Conservation (phyloP, 2,329 filamentous ascomycete genomes). For the Phoma sp. region DNA sequence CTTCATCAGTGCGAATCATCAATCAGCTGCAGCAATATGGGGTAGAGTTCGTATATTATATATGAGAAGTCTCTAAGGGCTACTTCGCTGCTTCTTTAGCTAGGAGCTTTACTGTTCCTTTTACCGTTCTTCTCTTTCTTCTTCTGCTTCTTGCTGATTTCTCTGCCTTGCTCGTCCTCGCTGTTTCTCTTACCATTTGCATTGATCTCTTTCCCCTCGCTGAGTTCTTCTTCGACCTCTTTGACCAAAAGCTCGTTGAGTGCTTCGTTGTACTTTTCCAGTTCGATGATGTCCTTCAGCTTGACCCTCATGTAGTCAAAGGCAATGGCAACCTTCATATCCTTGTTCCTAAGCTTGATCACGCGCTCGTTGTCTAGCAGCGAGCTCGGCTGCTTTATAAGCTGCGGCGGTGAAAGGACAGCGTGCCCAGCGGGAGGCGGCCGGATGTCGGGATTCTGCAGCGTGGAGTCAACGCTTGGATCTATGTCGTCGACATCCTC, state of each 20-base stretch:
- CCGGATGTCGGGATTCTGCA: conserved; percentile 32
- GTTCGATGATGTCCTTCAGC: conserved; percentile 71
- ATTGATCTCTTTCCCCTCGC: conserved; percentile 24
- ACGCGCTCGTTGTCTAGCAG: conserved; percentile 31
- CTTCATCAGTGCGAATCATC: too few species aligned
- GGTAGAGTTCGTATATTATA: too few species aligned
- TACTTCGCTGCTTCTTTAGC: conserved; percentile 35
- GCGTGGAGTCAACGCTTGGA: conserved; percentile 22
- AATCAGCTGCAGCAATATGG: too few species aligned
- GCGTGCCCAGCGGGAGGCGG: conserved; percentile 11
- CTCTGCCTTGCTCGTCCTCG: conserved; percentile 34
- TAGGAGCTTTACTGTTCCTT: conserved; percentile 15
- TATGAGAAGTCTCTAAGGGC: background rate
- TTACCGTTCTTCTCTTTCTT: conserved; percentile 22
- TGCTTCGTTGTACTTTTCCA: conserved; percentile 68
- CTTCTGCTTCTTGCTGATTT: conserved; percentile 32
- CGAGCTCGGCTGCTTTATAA: conserved; percentile 14
- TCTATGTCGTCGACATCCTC: conserved; percentile 36
- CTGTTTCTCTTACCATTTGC: conserved; percentile 39
- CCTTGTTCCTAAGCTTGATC: conserved; percentile 51
- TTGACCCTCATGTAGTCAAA: conserved; percentile 81
- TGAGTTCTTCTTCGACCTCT: conserved; percentile 31
- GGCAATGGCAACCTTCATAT: conserved; percentile 72
- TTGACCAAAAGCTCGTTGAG: conserved; percentile 61
- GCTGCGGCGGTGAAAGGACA: conserved; percentile 14